Conservation (phyloP, 345 rosid species). For the Boechera stricta region DNA sequence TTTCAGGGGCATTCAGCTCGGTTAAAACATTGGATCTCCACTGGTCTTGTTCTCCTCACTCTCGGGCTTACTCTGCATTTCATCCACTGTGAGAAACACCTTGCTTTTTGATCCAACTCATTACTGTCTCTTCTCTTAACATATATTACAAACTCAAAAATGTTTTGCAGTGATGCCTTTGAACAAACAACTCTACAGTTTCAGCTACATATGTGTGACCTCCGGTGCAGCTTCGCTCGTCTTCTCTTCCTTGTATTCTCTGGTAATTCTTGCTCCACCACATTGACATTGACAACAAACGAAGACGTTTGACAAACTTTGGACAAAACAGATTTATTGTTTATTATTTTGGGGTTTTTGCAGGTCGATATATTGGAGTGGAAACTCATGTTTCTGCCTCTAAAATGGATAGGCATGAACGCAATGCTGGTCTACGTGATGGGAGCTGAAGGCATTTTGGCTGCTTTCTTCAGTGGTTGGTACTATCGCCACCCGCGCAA, state of each 20-base stretch:
- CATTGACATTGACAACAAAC: neutral
- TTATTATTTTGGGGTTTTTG: neutral
- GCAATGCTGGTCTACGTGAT: conserved; percentile 93
- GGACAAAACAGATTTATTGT: neutral
- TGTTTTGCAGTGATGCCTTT: conserved; percentile 70
- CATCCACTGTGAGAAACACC: conserved; percentile 61
- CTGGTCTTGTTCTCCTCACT: conserved; percentile 63
- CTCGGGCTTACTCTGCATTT: conserved; percentile 73
- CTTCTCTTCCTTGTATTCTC: conserved; percentile 65
- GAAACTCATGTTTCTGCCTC: conserved; percentile 58
- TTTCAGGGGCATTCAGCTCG: conserved; percentile 66
- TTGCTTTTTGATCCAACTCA: conserved; percentile 7
- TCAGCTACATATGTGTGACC: conserved; percentile 84
- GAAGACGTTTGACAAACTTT: conserved; percentile 5
- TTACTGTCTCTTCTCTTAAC: conserved; percentile 3
- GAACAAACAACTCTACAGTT: conserved; percentile 80
- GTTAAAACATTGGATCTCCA: conserved; percentile 74
- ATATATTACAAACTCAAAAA: conserved; percentile 5
- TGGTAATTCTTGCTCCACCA: conserved; percentile 52
- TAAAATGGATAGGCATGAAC: conserved; percentile 94
- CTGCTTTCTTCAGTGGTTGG: conserved; percentile 91
- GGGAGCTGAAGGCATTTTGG: conserved; percentile 95
- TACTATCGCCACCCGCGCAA: conserved; percentile 69
- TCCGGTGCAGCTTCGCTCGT: conserved; percentile 83
- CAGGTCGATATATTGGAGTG: conserved; percentile 74